Base-by-base conservation (phyloP, 2,329 filamentous ascomycete genomes). In the Aspergillus sp. region DNA sequence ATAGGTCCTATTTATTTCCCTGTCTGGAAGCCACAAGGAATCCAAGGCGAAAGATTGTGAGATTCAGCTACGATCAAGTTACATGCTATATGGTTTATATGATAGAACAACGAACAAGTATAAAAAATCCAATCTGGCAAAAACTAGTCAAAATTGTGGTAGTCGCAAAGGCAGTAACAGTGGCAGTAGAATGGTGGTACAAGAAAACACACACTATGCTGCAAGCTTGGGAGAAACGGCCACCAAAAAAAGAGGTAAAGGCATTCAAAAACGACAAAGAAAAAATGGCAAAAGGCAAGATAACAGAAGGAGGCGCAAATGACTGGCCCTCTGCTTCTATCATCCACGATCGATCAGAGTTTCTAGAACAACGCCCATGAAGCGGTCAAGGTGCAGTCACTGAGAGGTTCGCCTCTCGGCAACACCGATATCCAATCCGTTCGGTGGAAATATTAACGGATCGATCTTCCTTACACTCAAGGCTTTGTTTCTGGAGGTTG, bases 181-280 rank as follows among this genome's bases (percentile, higher is more conserved):
- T 22, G 22, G 22, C 9, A 26, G 18, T 15, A 45, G n/a, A 30
- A 26, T 7, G 45, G 36, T 22, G 18, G n/a, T 52, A 36, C 24
- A 32, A 20, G 41, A 11, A 45, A 53, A 53, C 12, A 24, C 39
- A 39, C 20, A 53, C 49, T 49, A 52, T 52, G 39, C 49, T 43
- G 39, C 39, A 44, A 22, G 39, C 24, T 44, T 34, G 38, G 17
- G 5, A 34, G 17, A 44, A 53, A 38, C 42, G 18, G 32, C 30
- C 48, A 55, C 17, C 32, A 42, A 34, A 34, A 34, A 32, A 12
- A 22, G 32, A 43, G 17, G 32, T 6, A 24, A 26, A 24, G 26
- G 17, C 22, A 47, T 15, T 4, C 24, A 47, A 47, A 47, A 15
- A 22, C 11, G 22, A 47, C 13, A n/a, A 8, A 47, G 44, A 32